A percentile compares a stretch with the other conserved stretches of the same genome.
Evolutionary conservation across 179 eudicot species (phyloP).

Genomic region (Silene coronaria): DNA sequence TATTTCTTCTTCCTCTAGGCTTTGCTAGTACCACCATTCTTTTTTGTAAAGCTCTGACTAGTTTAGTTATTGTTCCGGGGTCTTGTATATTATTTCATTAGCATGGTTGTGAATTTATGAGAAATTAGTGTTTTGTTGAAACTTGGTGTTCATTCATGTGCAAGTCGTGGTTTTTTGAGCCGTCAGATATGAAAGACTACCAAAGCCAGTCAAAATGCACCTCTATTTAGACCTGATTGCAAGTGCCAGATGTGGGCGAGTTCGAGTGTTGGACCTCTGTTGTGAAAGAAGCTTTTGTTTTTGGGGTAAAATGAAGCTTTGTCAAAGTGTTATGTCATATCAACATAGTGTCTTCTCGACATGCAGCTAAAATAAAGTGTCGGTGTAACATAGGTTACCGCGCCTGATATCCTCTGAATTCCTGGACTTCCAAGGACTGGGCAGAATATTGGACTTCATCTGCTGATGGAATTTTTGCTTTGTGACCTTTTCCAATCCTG

Average conservation of each 20-base stretch:
- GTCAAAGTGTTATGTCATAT: not conserved
- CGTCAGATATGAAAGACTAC: not conserved
- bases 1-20: conserved; percentile 22
- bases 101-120: conserved; percentile 25
- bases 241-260: not conserved
- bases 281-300: not conserved
- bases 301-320: not conserved
- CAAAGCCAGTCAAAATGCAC: not conserved
- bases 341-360: not conserved
- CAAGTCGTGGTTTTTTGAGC: not conserved
- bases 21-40: conserved; percentile 15
- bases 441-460: not conserved
- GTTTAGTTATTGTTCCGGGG: conserved; percentile 19
- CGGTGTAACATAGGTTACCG: not conserved
- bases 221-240: not conserved
- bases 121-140: conserved; percentile 14
- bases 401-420: not conserved
- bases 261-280: not conserved
- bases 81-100: conserved; percentile 26
- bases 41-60: conserved; percentile 33
- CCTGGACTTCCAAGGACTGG: not conserved
- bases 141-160: conserved; percentile 7
- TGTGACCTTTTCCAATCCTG: not conserved
- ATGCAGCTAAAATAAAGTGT: not conserved
- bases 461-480: not conserved